These are phyloP conservation scores for Sodiomyces alkalinus DNA, from an alignment of 2,329 filamentous ascomycete species.

Conservation along the genomic window DNA sequence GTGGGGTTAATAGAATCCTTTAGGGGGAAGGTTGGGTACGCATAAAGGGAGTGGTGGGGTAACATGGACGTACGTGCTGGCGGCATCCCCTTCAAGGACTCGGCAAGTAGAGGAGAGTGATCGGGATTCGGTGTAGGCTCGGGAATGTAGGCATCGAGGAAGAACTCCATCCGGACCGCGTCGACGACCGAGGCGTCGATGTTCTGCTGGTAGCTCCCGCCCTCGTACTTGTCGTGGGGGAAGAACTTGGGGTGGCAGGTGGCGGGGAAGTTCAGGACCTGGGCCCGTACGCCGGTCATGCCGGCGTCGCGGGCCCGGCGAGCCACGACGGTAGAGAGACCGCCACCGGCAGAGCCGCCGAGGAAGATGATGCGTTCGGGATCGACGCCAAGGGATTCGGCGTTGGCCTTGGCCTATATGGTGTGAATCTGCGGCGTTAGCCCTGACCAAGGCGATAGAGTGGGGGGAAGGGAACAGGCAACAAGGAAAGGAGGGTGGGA, in stretches of 20 bases:
- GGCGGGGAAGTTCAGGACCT: conserved; percentile 19
- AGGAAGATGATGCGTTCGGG: conserved; percentile 18
- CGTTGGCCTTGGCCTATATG: conserved; percentile 14
- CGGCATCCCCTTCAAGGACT: conserved; percentile 15
- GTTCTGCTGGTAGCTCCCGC: conserved; percentile 19
- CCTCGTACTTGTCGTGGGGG: conserved; percentile 17
- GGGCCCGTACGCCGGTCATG: conserved; percentile 16
- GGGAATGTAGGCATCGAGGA: conserved; percentile 18
- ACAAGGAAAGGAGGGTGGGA: too few relatives aligned
- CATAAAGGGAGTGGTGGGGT: background rate
- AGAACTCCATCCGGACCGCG: conserved; percentile 16
- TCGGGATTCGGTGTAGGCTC: conserved; percentile 12
- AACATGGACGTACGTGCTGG: conserved; percentile 16
- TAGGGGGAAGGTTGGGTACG: background rate
- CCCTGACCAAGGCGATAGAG: too few relatives aligned
- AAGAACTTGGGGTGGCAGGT: conserved; percentile 21
- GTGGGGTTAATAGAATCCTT: too few relatives aligned
- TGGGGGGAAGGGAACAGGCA: too few relatives aligned
- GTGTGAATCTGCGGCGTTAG: background rate
- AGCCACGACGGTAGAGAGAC: conserved; percentile 15
- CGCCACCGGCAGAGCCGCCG: conserved; percentile 20
- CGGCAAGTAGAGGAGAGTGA: conserved; percentile 18
- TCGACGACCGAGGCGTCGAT: conserved; percentile 15
- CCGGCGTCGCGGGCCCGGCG: conserved; percentile 16
- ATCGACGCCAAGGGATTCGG: conserved; percentile 14